Base-by-base conservation (phyloP, 1,139 yeast species). In the Magnusiomyces sp. region DNA sequence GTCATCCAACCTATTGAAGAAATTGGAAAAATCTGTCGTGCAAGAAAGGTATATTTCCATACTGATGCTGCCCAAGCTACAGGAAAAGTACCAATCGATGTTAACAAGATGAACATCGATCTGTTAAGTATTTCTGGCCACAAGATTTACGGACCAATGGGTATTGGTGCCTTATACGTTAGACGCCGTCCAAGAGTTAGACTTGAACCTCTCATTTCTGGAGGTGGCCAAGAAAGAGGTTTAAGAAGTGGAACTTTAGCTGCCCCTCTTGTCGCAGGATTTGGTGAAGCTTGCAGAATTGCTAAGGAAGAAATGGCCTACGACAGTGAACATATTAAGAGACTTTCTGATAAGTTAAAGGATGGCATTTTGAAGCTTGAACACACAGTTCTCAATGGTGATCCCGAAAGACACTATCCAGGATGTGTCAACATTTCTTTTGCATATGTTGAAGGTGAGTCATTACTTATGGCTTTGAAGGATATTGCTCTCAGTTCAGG, bases 151-250 rank as follows among this genome's bases (percentile, higher is more conserved):
- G 99, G 98, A 4, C 99, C 99, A 57, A 92, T 83, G 78, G 99
- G 99, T 55, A 79, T 89, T 57, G 99, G 99, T 62, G 99, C 98
- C 14, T 75, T 90, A 60, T 92, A 79, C 64, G 92, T 94, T 40
- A 82, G 98, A 71, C 85, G 99, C 76, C 81, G 98, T 70, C 99
- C 99, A 58, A 82, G 99, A 71, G 98, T 94, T 49, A 83, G 99
- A 77, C 68, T 92, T 58, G 97, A 90, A 58, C 97, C 99, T 36
- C 74, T 92, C 53, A 85, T 92, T 59, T 84, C 89, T 55, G 99
- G 99, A 59, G 99, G 99, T 69, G 99, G 99, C 50, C 99, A 92
- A 72, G 99, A 92, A 72, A 83, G 99, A 71, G 98, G 98, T 55
- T 75, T 92, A 62, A 79, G 99, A 70, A 86, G 95, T 7, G 99